Base-by-base conservation (phyloP, 1,284 basidiomycete species). In the Cutaneotrichosporon daszewskae region DNA sequence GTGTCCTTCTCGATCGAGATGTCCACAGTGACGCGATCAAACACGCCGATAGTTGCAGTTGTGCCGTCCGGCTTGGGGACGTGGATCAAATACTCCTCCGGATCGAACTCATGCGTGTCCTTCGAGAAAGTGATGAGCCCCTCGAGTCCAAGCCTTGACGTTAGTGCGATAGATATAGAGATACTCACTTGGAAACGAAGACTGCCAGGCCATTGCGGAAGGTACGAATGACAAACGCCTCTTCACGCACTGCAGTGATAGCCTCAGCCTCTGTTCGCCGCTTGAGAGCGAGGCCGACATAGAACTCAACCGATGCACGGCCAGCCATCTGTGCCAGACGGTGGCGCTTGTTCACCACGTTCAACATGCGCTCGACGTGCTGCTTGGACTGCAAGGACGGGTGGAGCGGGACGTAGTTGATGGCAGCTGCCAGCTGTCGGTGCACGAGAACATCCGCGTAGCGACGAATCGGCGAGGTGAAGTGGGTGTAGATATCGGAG, bases 381-480 rank as follows among this genome's bases (percentile, higher is more conserved):
- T 80, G 70, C 66, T 94, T 92, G 5, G 87, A 88, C 62, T 95
- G 89, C 9, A 99, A 74, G 0, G 83, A 82, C 0, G 87, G 78
- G 62, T 95, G 91, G 0, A 98, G 77, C 1, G 90, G 78, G 1
- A 81, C 74, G 59, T 90, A 85, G 25, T 81, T 81, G 59, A 97
- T 96, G 5, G 91, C 84, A 1, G 95, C 90, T 1, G 89, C 75
- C 1, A 99, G 79, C 67, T 98, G 94, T 18, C 95, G 83, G 69
- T 99, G 95, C 0, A 82, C 92, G 18, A 99, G 77, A 3, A 98
- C 87, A 68, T 99, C 95, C 80, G 90, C 88, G 64, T 92, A 95
- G 49, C 91, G 81, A 50, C 90, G 77, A 57, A 95, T 95, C 1
- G 91, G 90, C 64, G 87, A 75, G 54, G 94, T 97, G 68, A 98